A percentile compares a stretch with the other conserved stretches of the same genome.
These are phyloP conservation scores for Artomyces pyxidatus DNA, from an alignment of 768 basidiomycete genomes.

Conservation along the genomic window DNA sequence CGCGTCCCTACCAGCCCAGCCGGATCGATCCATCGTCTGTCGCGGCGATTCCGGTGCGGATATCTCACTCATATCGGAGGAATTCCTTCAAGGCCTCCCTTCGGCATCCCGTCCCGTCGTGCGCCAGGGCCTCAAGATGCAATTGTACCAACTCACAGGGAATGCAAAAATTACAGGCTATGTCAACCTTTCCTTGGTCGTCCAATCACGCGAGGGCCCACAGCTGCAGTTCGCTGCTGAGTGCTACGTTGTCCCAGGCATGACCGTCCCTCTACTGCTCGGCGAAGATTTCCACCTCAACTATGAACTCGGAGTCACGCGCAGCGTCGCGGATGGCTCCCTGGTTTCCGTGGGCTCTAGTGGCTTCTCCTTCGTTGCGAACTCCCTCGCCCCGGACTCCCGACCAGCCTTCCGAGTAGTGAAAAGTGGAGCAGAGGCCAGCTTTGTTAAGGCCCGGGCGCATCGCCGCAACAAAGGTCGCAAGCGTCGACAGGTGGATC, in stretches of 20 bases:
- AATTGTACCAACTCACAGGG: background rate
- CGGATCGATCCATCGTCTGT: background rate
- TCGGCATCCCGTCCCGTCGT: background rate
- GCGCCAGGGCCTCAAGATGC: background rate
- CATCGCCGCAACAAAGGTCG: background rate
- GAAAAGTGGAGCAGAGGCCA: background rate
- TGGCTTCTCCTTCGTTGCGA: background rate
- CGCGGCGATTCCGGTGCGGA: background rate
- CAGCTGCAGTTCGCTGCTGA: constrained; percentile 12
- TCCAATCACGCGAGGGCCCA: background rate
- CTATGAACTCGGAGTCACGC: constrained; percentile 17
- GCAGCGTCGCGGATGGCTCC: constrained; percentile 5
- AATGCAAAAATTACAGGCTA: background rate
- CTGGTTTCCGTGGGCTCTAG: background rate
- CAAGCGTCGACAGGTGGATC: background rate
- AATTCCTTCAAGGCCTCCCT: background rate
- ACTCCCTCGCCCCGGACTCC: background rate
- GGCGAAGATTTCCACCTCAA: constrained; percentile 23
- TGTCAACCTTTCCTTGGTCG: background rate
- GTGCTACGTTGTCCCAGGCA: constrained; percentile 20
- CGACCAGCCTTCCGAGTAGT: background rate
- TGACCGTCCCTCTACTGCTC: constrained; percentile 22
- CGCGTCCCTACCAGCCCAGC: background rate
- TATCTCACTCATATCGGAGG: background rate
- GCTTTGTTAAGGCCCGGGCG: background rate